These are phyloP conservation scores for Syzygium malaccense DNA, from an alignment of 441 rosid species.

Conservation along the genomic window DNA sequence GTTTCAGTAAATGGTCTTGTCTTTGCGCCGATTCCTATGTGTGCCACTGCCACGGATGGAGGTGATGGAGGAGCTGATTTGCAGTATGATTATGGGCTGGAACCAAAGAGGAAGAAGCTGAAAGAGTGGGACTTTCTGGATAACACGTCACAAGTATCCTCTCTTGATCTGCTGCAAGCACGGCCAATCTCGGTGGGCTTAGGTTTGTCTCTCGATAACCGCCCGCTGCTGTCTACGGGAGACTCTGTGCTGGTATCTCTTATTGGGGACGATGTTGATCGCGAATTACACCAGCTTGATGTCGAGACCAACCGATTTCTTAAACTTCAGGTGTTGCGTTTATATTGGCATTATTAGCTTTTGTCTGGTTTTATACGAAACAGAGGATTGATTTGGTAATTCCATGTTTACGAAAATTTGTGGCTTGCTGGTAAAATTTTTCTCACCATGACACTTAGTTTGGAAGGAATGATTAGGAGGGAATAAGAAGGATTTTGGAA, in stretches of 20 bases:
- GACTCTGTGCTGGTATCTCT: conserved; percentile 62
- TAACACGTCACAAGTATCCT: conserved; percentile 67
- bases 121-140: conserved; percentile 78
- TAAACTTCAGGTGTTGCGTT: conserved; percentile 47
- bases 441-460: background rate
- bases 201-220: conserved; percentile 74
- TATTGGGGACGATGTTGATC: conserved; percentile 57
- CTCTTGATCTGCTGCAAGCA: conserved; percentile 61
- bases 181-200: conserved; percentile 82
- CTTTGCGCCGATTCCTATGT: conserved; percentile 31
- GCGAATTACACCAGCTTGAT: conserved; percentile 63
- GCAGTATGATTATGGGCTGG: conserved; percentile 52
- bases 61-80: conserved; percentile 49
- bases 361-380: background rate
- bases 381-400: background rate
- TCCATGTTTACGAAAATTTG: background rate
- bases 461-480: background rate
- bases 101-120: conserved; percentile 46
- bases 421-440: background rate
- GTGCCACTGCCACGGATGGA: conserved; percentile 29
- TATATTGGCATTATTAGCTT: background rate
- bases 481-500: background rate
- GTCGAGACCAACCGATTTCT: conserved; percentile 69
- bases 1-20: conserved; percentile 83
- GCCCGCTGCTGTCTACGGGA: conserved; percentile 45